These are phyloP conservation scores for Talaromyces sp. DNA, from an alignment of 2,329 filamentous ascomycete species.

Conservation along the genomic window DNA sequence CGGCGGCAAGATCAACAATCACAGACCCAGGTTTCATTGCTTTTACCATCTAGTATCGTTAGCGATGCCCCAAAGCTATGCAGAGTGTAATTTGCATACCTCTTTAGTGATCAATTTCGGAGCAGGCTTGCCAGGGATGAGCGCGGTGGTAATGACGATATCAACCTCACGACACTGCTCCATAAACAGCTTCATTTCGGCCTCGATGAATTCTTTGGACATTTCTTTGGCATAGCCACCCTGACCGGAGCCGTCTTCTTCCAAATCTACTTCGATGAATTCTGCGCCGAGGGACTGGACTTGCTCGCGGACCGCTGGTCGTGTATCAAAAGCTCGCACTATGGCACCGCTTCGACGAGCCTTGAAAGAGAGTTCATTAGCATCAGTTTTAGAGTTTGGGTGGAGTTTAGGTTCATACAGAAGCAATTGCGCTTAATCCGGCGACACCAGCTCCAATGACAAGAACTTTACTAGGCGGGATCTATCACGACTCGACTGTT, in stretches of 20 bases:
- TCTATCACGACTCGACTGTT: constrained; percentile 45
- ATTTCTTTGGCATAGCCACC: constrained; percentile 91
- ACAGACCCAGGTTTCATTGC: constrained; percentile 89
- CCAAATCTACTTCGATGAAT: constrained; percentile 77
- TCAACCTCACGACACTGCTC: constrained; percentile 84
- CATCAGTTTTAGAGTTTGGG: neutral
- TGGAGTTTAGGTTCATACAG: constrained; percentile 37
- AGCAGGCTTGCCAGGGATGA: constrained; percentile 78
- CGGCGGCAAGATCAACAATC: constrained; percentile 80
- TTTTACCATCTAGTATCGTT: constrained; percentile 57
- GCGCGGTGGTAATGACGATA: constrained; percentile 87
- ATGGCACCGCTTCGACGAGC: constrained; percentile 82
- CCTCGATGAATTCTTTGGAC: constrained; percentile 89
- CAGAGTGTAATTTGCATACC: constrained; percentile 20
- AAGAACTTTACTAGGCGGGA: constrained; percentile 82
- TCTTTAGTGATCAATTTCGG: constrained; percentile 78
- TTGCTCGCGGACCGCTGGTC: constrained; percentile 79
- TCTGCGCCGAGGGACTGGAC: constrained; percentile 86
- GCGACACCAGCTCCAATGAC: constrained; percentile 89
- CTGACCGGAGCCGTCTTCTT: constrained; percentile 78
- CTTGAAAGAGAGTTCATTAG: constrained; percentile 20
- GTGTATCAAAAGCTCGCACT: constrained; percentile 85
- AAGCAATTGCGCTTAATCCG: constrained; percentile 81
- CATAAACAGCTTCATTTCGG: constrained; percentile 87
- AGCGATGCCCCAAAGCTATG: neutral